Base-by-base conservation (phyloP, 495 filamentous ascomycete genomes). In the Pyrenula massariospora region DNA sequence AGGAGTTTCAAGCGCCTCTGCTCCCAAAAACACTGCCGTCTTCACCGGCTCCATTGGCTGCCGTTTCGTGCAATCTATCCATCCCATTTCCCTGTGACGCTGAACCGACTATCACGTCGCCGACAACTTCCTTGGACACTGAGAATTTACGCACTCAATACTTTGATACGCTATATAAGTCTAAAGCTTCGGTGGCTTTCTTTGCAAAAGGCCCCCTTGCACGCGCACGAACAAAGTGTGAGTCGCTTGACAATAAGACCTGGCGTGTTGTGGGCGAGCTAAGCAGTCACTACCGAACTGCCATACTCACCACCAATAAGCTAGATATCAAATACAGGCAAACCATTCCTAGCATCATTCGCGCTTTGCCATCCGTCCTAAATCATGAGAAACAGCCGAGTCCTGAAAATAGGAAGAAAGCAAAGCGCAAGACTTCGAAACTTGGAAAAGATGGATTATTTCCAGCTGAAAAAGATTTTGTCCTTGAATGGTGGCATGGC, bases 161-260 rank as follows among this genome's bases (percentile, higher is more conserved):
- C 53, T 0, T 24, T 25, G 52, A 31, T 60, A 23, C 20, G 20
- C 53, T 54, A 25, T 12, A 49, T 65, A 73, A 56, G 73, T 63
- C 56, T 42, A 48, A 91, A 84, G 86, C 89, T 22, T 93, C 93
- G 12, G 71, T 97, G 62, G 94, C 92, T 60, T 98, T 96, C 67
- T 98, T 97, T 74, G 88, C 92, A 20, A 98, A 98, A 74, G 93
- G 93, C 1, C 90, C 93, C 2, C 75, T 97, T 21, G 87, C 94
- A n/a, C 81, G 90, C 62, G 89, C 88, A 21, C 80, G 93, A 55
- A 85, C 84, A 52, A 42, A 8, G 8, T 42, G 31, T 15, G 31
- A 42, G 15, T 81, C 83, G 31, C 89, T 95, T 59, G 81, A 86
- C 60, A 68, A 80, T 23, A 73, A 81, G 23, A 75, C 79, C 15